Evolutionary conservation across 2,329 filamentous ascomycete species (phyloP), one percentile per base, ranked within the genome.

Genomic region (Fusarium fracticaudum): DNA sequence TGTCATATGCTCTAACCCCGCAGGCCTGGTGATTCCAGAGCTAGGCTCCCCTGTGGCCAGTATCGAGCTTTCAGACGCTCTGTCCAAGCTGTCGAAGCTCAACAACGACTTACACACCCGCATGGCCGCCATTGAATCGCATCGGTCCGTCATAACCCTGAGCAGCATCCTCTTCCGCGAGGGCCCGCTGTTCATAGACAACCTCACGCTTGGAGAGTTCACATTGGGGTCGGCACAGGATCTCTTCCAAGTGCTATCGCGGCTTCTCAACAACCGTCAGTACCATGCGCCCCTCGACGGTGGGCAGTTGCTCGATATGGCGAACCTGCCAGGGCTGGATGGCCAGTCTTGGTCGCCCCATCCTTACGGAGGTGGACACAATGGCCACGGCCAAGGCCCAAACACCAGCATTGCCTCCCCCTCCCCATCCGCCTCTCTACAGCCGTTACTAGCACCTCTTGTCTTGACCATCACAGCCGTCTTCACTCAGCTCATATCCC

Each of bases 31-130:
- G 1, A 3, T 45, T 4, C 24, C 44, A 2, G 24, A 45, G 24
- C 12, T 45, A 0, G 44, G 44, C 1, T 45, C 44, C 0, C 24
- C 44, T 2, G 2, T 13, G 24, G 44, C 8, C 5, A 10, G 24
- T 26, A 45, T 45, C 24, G 44, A 45, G 1, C 24, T 45, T 0
- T 45, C 43, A 0, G 17, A 45, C 17, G 43, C 43, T 4, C 13
- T 45, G 1, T 45, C 43, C 0, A 26, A 26, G 43, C 17, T 45
- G 4, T 45, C 44, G 1, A 45, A 45, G 44, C 44, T 20, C 17
- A 45, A 45, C 24, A 45, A 45, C 44, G 44, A 45, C 17, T 26
- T 45, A 20, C 44, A 45, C 18, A 6, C 26, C 17, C 44, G 44
- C 5, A 26, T 45, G 24, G 44, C 24, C 0, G 24, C 44, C 17